Conservation (phyloP, 306 rosid species). For the Cucurbita ficifolia region DNA sequence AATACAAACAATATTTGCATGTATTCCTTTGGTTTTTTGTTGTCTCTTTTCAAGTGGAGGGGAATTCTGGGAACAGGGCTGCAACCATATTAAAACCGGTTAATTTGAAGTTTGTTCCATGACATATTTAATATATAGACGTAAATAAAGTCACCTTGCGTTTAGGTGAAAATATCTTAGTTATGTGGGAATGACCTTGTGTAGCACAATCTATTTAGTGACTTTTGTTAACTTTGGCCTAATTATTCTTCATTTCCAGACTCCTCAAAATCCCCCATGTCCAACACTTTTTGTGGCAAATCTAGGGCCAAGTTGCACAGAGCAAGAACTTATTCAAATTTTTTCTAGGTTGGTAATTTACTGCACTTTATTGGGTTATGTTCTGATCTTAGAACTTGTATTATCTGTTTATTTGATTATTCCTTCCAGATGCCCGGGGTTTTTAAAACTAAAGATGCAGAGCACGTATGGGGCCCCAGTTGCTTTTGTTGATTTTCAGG, state of each 20-base stretch:
- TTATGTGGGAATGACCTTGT: neutral
- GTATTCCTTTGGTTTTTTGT: neutral
- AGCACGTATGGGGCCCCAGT: constrained; percentile 89
- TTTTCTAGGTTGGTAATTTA: constrained; percentile 56
- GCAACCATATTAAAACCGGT: neutral
- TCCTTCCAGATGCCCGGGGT: constrained; percentile 63
- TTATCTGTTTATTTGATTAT: neutral
- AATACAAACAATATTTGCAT: too few species aligned
- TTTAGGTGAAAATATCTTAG: neutral
- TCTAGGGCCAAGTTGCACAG: constrained; percentile 77
- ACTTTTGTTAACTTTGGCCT: constrained; percentile 15
- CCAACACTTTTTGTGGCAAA: constrained; percentile 90
- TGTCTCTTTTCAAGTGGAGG: neutral
- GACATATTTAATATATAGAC: neutral
- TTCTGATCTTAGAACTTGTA: neutral
- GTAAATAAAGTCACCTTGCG: neutral
- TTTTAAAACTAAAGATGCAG: constrained; percentile 84
- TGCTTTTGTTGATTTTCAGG: constrained; percentile 96
- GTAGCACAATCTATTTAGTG: neutral
- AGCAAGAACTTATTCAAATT: constrained; percentile 62
- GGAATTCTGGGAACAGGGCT: neutral
- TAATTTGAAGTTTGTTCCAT: neutral
- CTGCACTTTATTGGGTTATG: neutral
- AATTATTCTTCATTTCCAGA: constrained; percentile 24
- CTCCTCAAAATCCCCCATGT: constrained; percentile 48